A percentile compares a stretch with the other conserved stretches of the same genome.
phyloP scores from a whole-genome alignment of 139 green algal genomes.

The Chlorella sp. region DNA sequence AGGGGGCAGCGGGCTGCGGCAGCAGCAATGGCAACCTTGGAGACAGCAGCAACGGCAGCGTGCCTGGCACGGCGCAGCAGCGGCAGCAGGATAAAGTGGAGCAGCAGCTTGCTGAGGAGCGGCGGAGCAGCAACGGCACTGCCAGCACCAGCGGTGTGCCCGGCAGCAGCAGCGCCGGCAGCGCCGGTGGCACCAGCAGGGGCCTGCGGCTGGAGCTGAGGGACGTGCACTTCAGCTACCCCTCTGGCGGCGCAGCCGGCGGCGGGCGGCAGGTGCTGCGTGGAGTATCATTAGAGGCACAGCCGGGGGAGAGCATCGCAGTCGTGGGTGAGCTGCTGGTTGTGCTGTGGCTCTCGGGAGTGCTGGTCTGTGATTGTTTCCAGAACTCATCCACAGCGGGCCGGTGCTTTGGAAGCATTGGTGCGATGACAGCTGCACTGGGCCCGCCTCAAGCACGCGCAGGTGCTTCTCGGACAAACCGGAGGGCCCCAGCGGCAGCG shows the following conservation, averaged over 20 bases:
- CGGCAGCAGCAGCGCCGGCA: conserved; percentile 11
- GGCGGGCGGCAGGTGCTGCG: conserved; percentile 55
- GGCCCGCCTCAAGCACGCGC: too few relatives aligned
- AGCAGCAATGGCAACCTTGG: conserved; percentile 17
- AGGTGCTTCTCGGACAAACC: too few relatives aligned
- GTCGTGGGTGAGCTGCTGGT: conserved; percentile 37
- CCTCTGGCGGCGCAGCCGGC: conserved; percentile 23
- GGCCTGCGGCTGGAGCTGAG: conserved; percentile 67
- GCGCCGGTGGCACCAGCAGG: conserved; percentile 3
- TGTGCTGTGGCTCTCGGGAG: too few relatives aligned
- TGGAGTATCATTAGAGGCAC: conserved; percentile 58
- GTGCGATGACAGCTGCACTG: neutral
- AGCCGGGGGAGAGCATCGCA: conserved; percentile 60
- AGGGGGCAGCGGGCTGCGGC: neutral
- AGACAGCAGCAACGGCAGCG: neutral
- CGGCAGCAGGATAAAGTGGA: neutral
- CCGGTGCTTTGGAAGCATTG: too few relatives aligned
- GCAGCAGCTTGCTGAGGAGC: neutral
- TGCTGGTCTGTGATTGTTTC: too few relatives aligned
- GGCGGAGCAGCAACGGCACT: conserved; percentile 36
- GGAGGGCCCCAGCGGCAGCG: too few relatives aligned
- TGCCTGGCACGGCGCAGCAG: neutral
- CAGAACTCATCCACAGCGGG: too few relatives aligned
- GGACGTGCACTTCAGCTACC: conserved; percentile 80
- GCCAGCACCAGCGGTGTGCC: conserved; percentile 10